A percentile compares a stretch with the other conserved stretches of the same genome.
Evolutionary conservation across 2,329 filamentous ascomycete genomes (phyloP).

Genomic region (Fusarium beomiforme): DNA sequence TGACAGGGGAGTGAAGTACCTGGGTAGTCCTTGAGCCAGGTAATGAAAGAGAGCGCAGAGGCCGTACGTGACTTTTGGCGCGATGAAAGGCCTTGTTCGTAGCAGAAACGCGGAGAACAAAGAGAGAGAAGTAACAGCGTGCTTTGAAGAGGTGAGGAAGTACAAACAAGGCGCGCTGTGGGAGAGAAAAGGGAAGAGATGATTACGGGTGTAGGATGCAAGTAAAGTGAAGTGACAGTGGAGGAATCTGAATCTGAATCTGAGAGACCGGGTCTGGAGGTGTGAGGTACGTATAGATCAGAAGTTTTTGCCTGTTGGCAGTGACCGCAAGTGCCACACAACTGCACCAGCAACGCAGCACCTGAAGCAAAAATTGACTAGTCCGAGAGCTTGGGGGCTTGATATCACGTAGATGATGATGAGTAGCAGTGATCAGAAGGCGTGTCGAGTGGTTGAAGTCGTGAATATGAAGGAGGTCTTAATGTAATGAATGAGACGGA

Average conservation of each 20-base stretch:
- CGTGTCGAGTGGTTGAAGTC: slow-evolving; percentile 18
- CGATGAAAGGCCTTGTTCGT: slow-evolving; percentile 25
- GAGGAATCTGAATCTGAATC: slow-evolving; percentile 32
- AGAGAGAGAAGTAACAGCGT: not conserved
- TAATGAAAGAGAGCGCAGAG: slow-evolving; percentile 20
- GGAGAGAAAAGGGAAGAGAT: not conserved
- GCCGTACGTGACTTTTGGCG: slow-evolving; percentile 30
- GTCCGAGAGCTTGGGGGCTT: not conserved
- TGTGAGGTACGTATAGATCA: slow-evolving; percentile 43
- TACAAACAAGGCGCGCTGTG: not conserved
- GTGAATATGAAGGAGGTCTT: slow-evolving; percentile 36
- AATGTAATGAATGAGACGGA: slow-evolving; percentile 42
- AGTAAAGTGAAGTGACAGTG: slow-evolving; percentile 21
- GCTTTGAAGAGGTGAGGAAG: not conserved
- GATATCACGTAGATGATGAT: slow-evolving; percentile 12
- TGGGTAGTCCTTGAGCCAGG: slow-evolving; percentile 4
- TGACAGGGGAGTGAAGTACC: slow-evolving; percentile 27
- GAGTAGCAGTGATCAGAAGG: slow-evolving; percentile 24
- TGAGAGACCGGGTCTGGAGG: not conserved
- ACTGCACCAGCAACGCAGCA: slow-evolving; percentile 27
- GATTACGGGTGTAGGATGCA: slow-evolving; percentile 32
- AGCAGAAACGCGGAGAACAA: slow-evolving; percentile 12
- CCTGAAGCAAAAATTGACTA: slow-evolving; percentile 19
- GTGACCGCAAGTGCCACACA: slow-evolving; percentile 36
- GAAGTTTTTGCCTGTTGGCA: slow-evolving; percentile 41